Evolutionary conservation across 345 rosid genomes (phyloP).

Genomic region (Tarenaya hassleriana): DNA sequence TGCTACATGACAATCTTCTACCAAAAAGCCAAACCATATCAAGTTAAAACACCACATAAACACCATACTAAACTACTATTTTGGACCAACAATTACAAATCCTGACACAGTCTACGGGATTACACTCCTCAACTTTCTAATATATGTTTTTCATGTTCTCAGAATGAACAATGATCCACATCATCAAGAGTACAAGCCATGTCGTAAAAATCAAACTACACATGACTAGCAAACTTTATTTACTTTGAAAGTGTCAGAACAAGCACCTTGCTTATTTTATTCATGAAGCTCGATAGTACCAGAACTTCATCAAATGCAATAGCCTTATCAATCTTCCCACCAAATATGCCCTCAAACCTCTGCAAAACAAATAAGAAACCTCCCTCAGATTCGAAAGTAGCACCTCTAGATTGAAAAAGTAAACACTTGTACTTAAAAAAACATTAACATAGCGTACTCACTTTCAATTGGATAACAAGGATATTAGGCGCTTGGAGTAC

Average conservation of each 20-base stretch:
- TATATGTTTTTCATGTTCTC: background rate
- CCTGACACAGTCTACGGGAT: background rate
- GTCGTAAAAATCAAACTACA: background rate
- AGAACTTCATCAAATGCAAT: slow-evolving; percentile 73
- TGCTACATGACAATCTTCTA: background rate
- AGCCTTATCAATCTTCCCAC: slow-evolving; percentile 78
- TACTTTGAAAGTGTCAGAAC: slow-evolving; percentile 19
- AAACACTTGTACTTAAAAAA: slow-evolving; percentile 4
- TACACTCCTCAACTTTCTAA: background rate
- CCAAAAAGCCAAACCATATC: background rate
- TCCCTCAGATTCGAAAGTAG: slow-evolving; percentile 5
- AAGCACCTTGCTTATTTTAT: slow-evolving; percentile 76
- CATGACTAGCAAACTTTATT: background rate
- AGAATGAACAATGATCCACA: background rate
- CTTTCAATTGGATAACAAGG: slow-evolving; percentile 94
- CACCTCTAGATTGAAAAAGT: slow-evolving; percentile 10
- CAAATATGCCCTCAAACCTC: slow-evolving; percentile 89
- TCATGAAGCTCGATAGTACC: slow-evolving; percentile 81
- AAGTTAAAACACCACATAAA: slow-evolving; percentile 14
- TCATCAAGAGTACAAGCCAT: background rate
- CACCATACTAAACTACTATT: background rate
- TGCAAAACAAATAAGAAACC: slow-evolving; percentile 25
- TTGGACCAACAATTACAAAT: background rate
- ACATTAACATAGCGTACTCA: slow-evolving; percentile 23
- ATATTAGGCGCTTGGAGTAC: slow-evolving; percentile 82